Percentiles rank a stretch among this genome's conserved stretches.
Evolutionary conservation across 805 yeast species (phyloP).

Genomic region (Phaffomyces antillensis): DNA sequence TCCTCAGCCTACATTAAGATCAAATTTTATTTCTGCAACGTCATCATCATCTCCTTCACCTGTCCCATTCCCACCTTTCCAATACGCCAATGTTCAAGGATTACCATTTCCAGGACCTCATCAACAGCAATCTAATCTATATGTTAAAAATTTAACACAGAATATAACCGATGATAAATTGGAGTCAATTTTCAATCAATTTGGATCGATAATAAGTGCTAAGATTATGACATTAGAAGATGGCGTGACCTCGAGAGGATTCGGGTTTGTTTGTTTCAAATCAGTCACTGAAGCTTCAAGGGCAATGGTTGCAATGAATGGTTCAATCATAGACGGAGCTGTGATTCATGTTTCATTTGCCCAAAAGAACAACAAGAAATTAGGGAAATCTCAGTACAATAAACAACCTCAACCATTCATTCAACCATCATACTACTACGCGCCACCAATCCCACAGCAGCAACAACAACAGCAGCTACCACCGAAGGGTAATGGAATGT

Average conservation of each 20-base stretch:
- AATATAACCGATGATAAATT: conserved; percentile 45
- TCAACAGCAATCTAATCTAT: conserved; percentile 61
- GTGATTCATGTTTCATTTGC: conserved; percentile 64
- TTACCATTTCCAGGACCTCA: conserved; percentile 37
- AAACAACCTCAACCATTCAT: not conserved
- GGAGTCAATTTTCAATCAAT: conserved; percentile 31
- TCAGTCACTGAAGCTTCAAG: conserved; percentile 52
- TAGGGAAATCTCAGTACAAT: conserved; percentile 2
- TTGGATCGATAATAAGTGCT: conserved; percentile 45
- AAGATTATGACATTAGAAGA: conserved; percentile 39
- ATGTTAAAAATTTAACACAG: conserved; percentile 52
- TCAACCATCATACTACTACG: not conserved
- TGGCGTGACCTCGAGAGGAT: conserved; percentile 49
- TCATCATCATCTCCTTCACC: not conserved
- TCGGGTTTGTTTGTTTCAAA: conserved; percentile 71
- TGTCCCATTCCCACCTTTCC: not conserved
- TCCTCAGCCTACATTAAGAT: not conserved
- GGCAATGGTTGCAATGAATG: conserved; percentile 62
- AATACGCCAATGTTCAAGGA: not conserved
- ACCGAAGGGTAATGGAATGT: too few species aligned
- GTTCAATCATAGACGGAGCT: conserved; percentile 44
- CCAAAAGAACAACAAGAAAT: conserved; percentile 57
- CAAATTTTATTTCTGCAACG: too few species aligned
- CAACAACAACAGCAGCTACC: too few species aligned
- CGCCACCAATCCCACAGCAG: too few species aligned